A percentile compares a stretch with the other conserved stretches of the same genome.
Evolutionary conservation across 2,329 filamentous ascomycete genomes (phyloP).

Genomic region (Aspergillus terreus): DNA sequence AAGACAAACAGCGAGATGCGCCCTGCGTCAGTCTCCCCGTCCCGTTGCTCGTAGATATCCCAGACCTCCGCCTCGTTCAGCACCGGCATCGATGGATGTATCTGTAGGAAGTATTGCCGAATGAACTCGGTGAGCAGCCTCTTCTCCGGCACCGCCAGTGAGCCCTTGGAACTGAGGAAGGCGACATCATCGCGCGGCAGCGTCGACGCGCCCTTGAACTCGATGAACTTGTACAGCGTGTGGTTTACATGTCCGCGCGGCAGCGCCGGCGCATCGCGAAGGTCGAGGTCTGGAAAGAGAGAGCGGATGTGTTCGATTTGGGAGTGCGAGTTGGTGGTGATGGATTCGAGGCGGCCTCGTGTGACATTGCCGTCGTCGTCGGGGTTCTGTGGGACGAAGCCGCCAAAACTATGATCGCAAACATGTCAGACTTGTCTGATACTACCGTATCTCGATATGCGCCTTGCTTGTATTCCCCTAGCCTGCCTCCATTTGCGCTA

Average conservation of each 20-base stretch:
- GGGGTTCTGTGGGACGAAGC: conserved; percentile 2
- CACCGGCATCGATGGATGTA: conserved; percentile 29
- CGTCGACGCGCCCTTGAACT: conserved; percentile 11
- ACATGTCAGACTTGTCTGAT: neutral
- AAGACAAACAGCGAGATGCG: conserved; percentile 29
- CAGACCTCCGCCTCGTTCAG: conserved; percentile 46
- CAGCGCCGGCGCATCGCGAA: neutral
- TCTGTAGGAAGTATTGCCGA: conserved; percentile 30
- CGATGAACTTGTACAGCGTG: conserved; percentile 18
- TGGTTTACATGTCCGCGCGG: conserved; percentile 9
- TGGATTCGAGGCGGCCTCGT: neutral
- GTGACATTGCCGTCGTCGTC: neutral
- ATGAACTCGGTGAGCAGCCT: conserved; percentile 47
- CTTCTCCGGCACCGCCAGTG: conserved; percentile 43
- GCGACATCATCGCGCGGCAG: conserved; percentile 44
- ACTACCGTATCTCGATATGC: too few species aligned
- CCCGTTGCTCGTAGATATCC: conserved; percentile 18
- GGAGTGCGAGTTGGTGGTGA: conserved; percentile 5
- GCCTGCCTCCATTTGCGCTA: neutral
- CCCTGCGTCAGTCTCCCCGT: neutral
- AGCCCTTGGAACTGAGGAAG: conserved; percentile 47
- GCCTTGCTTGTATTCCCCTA: too few species aligned
- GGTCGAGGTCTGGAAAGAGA: conserved; percentile 4
- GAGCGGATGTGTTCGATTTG: conserved; percentile 8
- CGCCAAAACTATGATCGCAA: conserved; percentile 3